These are phyloP conservation scores for Hygrocybe coccinea DNA, from an alignment of 768 basidiomycete genomes.

Conservation along the genomic window DNA sequence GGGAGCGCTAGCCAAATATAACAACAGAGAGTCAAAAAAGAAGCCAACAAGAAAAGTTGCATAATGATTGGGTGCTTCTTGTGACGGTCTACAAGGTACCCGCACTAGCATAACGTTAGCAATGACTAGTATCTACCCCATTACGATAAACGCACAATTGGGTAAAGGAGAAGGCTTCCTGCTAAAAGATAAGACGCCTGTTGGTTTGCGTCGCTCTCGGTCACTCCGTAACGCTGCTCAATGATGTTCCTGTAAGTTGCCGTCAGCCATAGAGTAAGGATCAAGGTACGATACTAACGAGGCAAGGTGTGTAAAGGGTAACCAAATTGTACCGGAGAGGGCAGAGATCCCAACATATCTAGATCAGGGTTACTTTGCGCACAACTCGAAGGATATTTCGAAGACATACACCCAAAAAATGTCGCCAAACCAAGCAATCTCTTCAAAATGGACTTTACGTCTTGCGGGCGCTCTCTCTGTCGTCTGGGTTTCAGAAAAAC, in stretches of 20 bases:
- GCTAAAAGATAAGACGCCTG: conserved; percentile 70
- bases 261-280: conserved; percentile 1
- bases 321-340: conserved; percentile 72
- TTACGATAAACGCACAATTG: conserved; percentile 44
- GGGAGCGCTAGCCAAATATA: conserved; percentile 68
- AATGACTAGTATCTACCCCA: not conserved
- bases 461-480: conserved; percentile 62
- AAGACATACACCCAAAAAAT: conserved; percentile 67
- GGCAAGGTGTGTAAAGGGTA: conserved; percentile 72
- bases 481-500: conserved; percentile 55
- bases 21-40: conserved; percentile 52
- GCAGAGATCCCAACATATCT: conserved; percentile 49
- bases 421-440: conserved; percentile 65
- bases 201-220: conserved; percentile 55
- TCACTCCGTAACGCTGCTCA: conserved; percentile 56
- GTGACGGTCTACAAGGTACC: conserved; percentile 58
- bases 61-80: conserved; percentile 56
- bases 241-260: conserved; percentile 60
- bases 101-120: conserved; percentile 40
- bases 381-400: not conserved
- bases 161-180: conserved; percentile 69
- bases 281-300: conserved; percentile 42
- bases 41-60: conserved; percentile 55
- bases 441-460: conserved; percentile 53
- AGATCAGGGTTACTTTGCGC: not conserved